Conservation (phyloP, 352 stramenopile species). For the Pythium angustatum region DNA sequence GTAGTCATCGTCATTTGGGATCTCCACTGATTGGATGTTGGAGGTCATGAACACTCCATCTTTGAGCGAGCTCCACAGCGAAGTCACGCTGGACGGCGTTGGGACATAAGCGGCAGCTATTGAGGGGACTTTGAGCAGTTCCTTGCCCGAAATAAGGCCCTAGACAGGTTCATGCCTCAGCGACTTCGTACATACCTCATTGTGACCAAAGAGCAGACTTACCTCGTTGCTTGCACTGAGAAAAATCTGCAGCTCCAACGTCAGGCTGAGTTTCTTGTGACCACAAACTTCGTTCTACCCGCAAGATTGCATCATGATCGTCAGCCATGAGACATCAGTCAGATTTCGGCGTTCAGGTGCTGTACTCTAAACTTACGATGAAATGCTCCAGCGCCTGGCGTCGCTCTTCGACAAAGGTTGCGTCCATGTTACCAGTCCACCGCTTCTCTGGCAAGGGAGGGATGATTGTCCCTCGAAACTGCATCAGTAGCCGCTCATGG, state of each 20-base stretch:
- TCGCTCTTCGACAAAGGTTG: constrained; percentile 88
- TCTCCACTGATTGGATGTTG: constrained; percentile 83
- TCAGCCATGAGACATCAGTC: no score
- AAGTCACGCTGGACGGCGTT: constrained; percentile 70
- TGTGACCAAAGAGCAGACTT: constrained; percentile 6
- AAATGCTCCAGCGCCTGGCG: constrained; percentile 87
- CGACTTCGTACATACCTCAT: no score
- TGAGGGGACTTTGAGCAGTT: constrained; percentile 78
- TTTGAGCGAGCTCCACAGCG: constrained; percentile 82
- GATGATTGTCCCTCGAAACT: constrained; percentile 88
- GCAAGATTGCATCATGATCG: not conserved
- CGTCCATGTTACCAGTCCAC: constrained; percentile 89
- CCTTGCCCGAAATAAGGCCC: constrained; percentile 81
- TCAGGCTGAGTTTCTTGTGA: constrained; percentile 82
- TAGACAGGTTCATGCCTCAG: constrained; percentile 21
- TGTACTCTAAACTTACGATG: constrained; percentile 61
- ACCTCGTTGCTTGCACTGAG: constrained; percentile 83
- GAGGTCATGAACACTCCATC: constrained; percentile 75
- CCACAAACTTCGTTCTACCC: constrained; percentile 83
- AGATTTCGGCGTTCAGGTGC: no score
- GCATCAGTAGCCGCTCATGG: constrained; percentile 71
- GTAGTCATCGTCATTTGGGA: constrained; percentile 88
- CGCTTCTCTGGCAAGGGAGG: constrained; percentile 86
- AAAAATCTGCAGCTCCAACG: constrained; percentile 82
- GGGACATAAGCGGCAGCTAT: constrained; percentile 75